Evolutionary conservation across 345 rosid genomes (phyloP).

Genomic region (Murraya koenigii): DNA sequence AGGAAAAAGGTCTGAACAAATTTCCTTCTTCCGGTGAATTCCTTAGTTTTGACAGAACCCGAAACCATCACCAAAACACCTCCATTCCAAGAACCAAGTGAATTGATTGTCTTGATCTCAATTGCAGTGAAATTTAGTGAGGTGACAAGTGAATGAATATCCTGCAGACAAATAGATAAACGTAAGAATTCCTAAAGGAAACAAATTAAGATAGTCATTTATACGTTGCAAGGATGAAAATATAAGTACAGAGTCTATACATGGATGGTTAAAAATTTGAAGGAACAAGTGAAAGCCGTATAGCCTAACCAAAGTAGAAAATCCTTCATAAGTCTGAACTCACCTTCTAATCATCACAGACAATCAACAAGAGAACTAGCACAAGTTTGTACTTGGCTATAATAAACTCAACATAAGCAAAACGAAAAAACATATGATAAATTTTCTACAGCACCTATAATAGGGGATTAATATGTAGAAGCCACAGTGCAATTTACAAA

Average conservation of each 20-base stretch:
- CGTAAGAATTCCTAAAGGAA: background rate
- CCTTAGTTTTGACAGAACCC: constrained; percentile 77
- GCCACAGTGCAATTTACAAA: background rate
- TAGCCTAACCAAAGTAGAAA: background rate
- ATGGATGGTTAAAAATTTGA: background rate
- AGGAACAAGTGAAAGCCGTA: background rate
- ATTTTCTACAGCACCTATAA: background rate
- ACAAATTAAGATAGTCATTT: background rate
- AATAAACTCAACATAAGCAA: background rate
- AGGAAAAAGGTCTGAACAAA: constrained; percentile 89
- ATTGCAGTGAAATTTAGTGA: constrained; percentile 70
- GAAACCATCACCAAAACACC: constrained; percentile 85
- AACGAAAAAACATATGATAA: background rate
- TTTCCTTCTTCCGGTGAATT: constrained; percentile 53
- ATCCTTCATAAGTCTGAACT: background rate
- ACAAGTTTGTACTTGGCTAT: background rate
- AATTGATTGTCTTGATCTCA: constrained; percentile 94
- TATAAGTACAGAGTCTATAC: background rate
- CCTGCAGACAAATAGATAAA: constrained; percentile 37
- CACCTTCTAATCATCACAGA: background rate
- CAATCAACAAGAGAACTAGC: background rate
- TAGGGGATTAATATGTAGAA: background rate
- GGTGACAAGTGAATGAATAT: constrained; percentile 67
- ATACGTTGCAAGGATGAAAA: background rate
- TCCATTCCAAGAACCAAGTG: constrained; percentile 78